Percentiles rank a stretch among this genome's conserved stretches.
phyloP scores from a whole-genome alignment of 192 early-diverging fungal genomes.

The Podila horticola region DNA sequence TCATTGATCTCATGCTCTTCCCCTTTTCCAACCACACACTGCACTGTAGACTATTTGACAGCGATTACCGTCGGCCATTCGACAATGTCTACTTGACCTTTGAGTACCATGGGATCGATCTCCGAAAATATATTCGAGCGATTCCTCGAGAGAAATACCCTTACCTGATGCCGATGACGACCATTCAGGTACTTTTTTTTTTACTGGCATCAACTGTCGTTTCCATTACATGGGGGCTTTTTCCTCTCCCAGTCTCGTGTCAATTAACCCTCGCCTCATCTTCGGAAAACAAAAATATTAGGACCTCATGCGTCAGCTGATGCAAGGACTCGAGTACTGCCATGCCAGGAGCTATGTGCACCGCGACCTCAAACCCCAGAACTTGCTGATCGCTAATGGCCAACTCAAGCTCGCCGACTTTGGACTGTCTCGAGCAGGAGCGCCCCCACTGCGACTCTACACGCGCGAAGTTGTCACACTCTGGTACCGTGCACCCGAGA shows the following conservation, averaged over 20 bases:
- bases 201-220: too few relatives aligned
- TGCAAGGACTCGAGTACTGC: slow-evolving; percentile 89
- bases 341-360: slow-evolving; percentile 95
- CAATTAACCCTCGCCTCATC: too few relatives aligned
- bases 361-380: slow-evolving; percentile 98
- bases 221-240: too few relatives aligned
- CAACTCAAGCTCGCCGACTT: slow-evolving; percentile 96
- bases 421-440: slow-evolving; percentile 93
- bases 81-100: slow-evolving; percentile 84
- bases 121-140: slow-evolving; percentile 1
- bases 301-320: slow-evolving; percentile 75
- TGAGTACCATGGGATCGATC: slow-evolving; percentile 84
- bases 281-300: too few relatives aligned
- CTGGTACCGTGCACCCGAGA: slow-evolving; percentile 97
- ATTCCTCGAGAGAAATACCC: background rate
- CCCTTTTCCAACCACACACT: background rate
- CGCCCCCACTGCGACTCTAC: slow-evolving; percentile 90
- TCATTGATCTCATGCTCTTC: background rate
- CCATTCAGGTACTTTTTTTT: slow-evolving; percentile 3
- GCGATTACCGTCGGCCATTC: slow-evolving; percentile 66
- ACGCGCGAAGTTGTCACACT: slow-evolving; percentile 97
- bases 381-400: slow-evolving; percentile 91
- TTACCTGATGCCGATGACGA: background rate
- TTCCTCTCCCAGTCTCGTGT: too few relatives aligned
- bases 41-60: background rate